A percentile compares a stretch with the other conserved stretches of the same genome.
Conservation (phyloP, 768 basidiomycete species). For the Pilatotrama ljubarskyi region DNA sequence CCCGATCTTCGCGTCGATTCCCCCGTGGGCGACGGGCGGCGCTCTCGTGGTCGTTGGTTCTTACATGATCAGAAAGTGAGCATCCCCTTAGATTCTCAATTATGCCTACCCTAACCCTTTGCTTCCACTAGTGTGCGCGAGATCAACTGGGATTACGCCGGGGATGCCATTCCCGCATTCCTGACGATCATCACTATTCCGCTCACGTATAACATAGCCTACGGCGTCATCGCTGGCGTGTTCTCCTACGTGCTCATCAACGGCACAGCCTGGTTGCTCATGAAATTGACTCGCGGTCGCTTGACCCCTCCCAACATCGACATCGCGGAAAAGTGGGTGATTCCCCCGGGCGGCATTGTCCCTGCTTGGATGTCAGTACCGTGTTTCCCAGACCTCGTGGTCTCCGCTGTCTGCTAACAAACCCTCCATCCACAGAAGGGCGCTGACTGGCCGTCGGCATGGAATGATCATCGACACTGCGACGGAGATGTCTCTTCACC, state of each 20-base stretch:
- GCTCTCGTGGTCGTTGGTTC: constrained; percentile 86
- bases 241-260: constrained; percentile 72
- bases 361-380: constrained; percentile 68
- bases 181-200: constrained; percentile 79
- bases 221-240: constrained; percentile 84
- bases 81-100: constrained; percentile 4
- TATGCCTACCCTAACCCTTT: neutral
- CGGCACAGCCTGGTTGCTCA: constrained; percentile 59
- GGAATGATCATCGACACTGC: neutral
- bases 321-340: constrained; percentile 63
- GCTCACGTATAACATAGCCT: constrained; percentile 82
- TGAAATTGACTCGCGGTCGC: constrained; percentile 55
- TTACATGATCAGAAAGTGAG: constrained; percentile 82
- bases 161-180: constrained; percentile 87
- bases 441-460: constrained; percentile 1
- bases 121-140: constrained; percentile 57
- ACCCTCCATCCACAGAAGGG: neutral
- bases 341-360: constrained; percentile 69
- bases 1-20: constrained; percentile 86
- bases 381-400: neutral
- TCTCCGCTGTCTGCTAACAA: neutral
- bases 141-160: constrained; percentile 88
- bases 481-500: constrained; percentile 9
- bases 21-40: constrained; percentile 85
- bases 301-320: constrained; percentile 67